These are phyloP conservation scores for Vanderwaltozyma tropicalis DNA, from an alignment of 805 yeast species.

Conservation along the genomic window DNA sequence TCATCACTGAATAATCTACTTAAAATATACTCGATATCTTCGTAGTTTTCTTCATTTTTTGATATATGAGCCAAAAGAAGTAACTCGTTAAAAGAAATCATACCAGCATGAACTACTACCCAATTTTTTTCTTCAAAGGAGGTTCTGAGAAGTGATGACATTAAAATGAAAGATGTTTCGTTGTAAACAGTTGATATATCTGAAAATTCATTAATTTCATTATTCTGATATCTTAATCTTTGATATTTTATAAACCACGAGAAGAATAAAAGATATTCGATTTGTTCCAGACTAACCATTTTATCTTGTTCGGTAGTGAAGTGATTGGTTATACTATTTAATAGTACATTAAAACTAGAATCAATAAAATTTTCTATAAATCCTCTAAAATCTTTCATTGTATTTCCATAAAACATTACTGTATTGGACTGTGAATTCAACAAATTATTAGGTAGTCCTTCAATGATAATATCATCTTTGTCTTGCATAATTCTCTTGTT, in stretches of 20 bases:
- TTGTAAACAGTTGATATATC: conserved; percentile 48
- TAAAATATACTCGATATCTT: conserved; percentile 45
- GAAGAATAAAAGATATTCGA: conserved; percentile 46
- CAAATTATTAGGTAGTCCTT: conserved; percentile 24
- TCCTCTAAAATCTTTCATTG: conserved; percentile 26
- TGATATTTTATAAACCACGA: conserved; percentile 75
- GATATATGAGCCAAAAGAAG: conserved; percentile 37
- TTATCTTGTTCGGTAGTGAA: conserved; percentile 33
- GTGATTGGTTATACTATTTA: conserved; percentile 41
- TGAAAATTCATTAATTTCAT: conserved; percentile 24
- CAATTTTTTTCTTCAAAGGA: conserved; percentile 37
- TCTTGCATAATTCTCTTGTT: conserved; percentile 29
- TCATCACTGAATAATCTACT: conserved; percentile 64
- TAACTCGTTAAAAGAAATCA: conserved; percentile 57
- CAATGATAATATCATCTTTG: conserved; percentile 25
- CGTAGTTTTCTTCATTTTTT: conserved; percentile 25
- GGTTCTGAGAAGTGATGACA: conserved; percentile 32
- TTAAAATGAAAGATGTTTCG: conserved; percentile 48
- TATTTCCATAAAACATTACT: conserved; percentile 25
- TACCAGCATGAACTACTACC: conserved; percentile 58
- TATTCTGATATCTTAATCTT: conserved; percentile 28
- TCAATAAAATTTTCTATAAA: conserved; percentile 56
- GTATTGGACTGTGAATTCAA: conserved; percentile 16
- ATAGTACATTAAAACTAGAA: conserved; percentile 62
- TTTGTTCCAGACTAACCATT: conserved; percentile 23